Percentiles rank a stretch among this genome's conserved stretches.
These are phyloP conservation scores for Alternaria angustiovoidea DNA, from an alignment of 2,329 filamentous ascomycete genomes.

Conservation along the genomic window DNA sequence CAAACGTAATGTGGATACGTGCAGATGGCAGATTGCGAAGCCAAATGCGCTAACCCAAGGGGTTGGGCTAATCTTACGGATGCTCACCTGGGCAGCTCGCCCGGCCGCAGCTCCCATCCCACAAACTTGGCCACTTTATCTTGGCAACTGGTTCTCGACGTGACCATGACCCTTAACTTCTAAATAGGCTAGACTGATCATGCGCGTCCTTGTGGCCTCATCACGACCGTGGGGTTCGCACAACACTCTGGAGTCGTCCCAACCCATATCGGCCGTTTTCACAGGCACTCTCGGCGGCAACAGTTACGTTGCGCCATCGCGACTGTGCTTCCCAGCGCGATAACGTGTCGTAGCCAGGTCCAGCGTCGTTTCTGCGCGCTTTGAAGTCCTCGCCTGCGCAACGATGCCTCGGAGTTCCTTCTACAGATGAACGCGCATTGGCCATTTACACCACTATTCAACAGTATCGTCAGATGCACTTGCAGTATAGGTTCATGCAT, in stretches of 20 bases:
- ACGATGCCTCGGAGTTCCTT: constrained; percentile 13
- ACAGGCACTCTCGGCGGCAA: constrained; percentile 3
- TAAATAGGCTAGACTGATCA: constrained; percentile 3
- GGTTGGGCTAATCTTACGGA: not conserved
- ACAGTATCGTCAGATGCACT: constrained; percentile 4
- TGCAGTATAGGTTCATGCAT: not conserved
- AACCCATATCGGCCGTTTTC: constrained; percentile 6
- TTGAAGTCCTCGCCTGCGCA: constrained; percentile 5
- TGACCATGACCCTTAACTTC: not conserved
- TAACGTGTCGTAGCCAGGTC: not conserved
- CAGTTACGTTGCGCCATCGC: constrained; percentile 11
- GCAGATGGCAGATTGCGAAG: not conserved
- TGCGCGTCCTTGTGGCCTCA: constrained; percentile 5
- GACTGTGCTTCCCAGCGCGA: not conserved
- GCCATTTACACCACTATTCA: not conserved
- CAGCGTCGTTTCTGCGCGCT: constrained; percentile 7
- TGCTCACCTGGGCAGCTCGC: not conserved
- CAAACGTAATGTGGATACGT: not conserved
- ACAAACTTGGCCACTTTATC: constrained; percentile 4
- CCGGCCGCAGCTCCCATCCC: constrained; percentile 1
- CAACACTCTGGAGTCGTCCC: constrained; percentile 8
- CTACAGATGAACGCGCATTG: constrained; percentile 10
- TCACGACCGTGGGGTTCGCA: constrained; percentile 5
- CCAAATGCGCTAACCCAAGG: constrained; percentile 3
- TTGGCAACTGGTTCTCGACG: constrained; percentile 7